Percentiles rank a stretch among this genome's conserved stretches.
These are phyloP conservation scores for Coniochaeta hoffmannii DNA, from an alignment of 2,329 filamentous ascomycete species.

Conservation along the genomic window DNA sequence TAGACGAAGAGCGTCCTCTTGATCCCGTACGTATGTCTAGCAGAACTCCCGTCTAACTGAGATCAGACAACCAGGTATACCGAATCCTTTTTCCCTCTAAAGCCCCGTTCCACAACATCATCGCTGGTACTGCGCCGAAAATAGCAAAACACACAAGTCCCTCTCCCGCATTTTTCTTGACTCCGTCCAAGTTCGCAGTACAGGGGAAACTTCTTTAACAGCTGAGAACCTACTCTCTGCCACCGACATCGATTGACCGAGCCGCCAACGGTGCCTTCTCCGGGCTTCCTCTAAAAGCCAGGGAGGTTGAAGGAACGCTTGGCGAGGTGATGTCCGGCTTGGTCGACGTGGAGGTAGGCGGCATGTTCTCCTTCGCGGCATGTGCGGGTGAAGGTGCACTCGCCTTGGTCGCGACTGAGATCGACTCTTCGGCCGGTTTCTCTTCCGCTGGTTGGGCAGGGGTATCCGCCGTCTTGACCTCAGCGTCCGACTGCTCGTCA, in stretches of 20 bases:
- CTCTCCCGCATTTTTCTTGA: neutral
- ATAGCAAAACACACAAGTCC: neutral
- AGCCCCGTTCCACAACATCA: neutral
- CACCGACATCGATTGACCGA: slow-evolving; percentile 22
- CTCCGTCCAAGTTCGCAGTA: neutral
- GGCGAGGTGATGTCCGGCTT: slow-evolving; percentile 19
- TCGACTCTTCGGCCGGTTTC: slow-evolving; percentile 19
- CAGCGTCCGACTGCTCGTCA: slow-evolving; percentile 12
- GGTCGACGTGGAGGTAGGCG: slow-evolving; percentile 10
- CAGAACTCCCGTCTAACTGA: neutral
- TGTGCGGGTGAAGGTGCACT: slow-evolving; percentile 4
- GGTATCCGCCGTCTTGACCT: neutral
- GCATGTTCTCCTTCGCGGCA: neutral
- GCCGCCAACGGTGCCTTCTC: slow-evolving; percentile 41
- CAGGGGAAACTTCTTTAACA: neutral
- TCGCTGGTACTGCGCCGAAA: neutral
- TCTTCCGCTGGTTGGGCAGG: slow-evolving; percentile 11
- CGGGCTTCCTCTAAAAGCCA: slow-evolving; percentile 55
- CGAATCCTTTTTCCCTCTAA: neutral
- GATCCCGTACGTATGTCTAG: neutral
- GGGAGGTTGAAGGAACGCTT: slow-evolving; percentile 27
- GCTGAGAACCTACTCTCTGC: slow-evolving; percentile 4
- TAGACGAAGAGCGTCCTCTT: neutral
- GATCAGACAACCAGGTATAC: neutral
- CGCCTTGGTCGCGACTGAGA: slow-evolving; percentile 19